Conservation (phyloP, 371 early-diverging fungal species). For the Mucor velutinosus region DNA sequence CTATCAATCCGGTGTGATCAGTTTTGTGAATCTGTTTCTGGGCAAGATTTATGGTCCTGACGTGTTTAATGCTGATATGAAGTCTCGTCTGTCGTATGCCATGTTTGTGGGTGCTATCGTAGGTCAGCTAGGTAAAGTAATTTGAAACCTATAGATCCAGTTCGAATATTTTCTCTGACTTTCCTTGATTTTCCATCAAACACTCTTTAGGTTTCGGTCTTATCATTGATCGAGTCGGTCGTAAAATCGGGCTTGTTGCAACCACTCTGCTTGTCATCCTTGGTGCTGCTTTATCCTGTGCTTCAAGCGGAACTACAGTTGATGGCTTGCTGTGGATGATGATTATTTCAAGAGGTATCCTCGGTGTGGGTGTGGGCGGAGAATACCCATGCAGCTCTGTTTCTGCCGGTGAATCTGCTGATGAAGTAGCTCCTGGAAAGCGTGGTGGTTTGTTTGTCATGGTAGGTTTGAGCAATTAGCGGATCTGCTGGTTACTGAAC, state of each 20-base stretch:
- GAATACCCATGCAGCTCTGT: constrained; percentile 65
- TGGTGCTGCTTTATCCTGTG: constrained; percentile 53
- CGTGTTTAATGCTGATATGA: constrained; percentile 33
- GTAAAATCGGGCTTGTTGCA: constrained; percentile 55
- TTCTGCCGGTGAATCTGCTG: constrained; percentile 63
- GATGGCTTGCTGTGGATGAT: constrained; percentile 62
- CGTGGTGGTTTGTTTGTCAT: constrained; percentile 60
- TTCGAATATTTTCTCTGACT: not conserved
- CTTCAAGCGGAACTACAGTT: constrained; percentile 36
- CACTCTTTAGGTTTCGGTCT: constrained; percentile 39
- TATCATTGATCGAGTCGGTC: constrained; percentile 53
- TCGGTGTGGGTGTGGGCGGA: constrained; percentile 56
- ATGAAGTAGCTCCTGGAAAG: constrained; percentile 53
- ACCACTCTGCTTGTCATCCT: constrained; percentile 54
- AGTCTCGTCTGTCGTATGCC: constrained; percentile 45
- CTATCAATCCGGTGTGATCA: constrained; percentile 50
- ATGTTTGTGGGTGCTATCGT: constrained; percentile 52
- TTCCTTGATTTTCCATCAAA: not conserved
- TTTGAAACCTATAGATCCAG: not conserved
- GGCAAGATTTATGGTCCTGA: constrained; percentile 39
- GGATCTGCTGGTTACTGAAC: not conserved
- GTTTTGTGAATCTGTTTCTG: constrained; percentile 41
- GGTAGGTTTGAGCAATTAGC: constrained; percentile 26
- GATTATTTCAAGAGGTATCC: constrained; percentile 61
- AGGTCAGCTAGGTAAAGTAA: constrained; percentile 44